Base-by-base conservation (phyloP, 192 early-diverging fungal species). In the Tieghemiomyces parasiticus region DNA sequence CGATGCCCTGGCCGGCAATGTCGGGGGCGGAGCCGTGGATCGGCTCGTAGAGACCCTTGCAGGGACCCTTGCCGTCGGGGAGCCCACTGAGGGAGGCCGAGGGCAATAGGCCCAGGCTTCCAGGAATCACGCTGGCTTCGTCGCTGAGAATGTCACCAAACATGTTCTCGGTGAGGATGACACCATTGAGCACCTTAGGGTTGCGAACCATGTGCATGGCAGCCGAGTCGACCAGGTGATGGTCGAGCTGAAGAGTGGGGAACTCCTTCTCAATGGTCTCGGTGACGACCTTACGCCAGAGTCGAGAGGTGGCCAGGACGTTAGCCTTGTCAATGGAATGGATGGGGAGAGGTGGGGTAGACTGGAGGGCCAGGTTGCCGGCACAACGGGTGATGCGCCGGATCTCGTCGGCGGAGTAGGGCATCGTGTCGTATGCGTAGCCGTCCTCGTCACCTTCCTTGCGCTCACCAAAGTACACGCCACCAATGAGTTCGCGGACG, bases 251-350 rank as follows among this genome's bases (percentile, higher is more conserved):
- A 67, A 99, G 74, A 32, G 79, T 72, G 47, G 95, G 95, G 79
- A 87, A 99, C 67, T 97, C 93, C 62, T 81, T 83, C 46, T 75
- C 67, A 32, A 99, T 72, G 13, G 87, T 90, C 58, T 95, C 87
- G 0, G 90, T 91, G 25, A 97, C 95, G 25, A 86, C 84, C 61
- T 83, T 84, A 62, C 93, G 87, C 95, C 95, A 99, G 56, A 99
- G 83, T 69, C 95, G 85, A 22, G 95, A 99, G 1, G 93, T 89
- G 28, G 95, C 95, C 48, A 97, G 77, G 1, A 99, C 95, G 68
- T 99, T 99, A 58, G 94, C 93, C 78, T 99, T 99, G 81, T 99
- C 95, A 59, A 99, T 88, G 26, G 92, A 95, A 63, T 91, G 94
- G 66, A 99, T 91, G 51, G 87, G 81, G 60, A 81, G 79, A 14